Conservation (phyloP, 495 filamentous ascomycete species). For the Penicillium manginii region DNA sequence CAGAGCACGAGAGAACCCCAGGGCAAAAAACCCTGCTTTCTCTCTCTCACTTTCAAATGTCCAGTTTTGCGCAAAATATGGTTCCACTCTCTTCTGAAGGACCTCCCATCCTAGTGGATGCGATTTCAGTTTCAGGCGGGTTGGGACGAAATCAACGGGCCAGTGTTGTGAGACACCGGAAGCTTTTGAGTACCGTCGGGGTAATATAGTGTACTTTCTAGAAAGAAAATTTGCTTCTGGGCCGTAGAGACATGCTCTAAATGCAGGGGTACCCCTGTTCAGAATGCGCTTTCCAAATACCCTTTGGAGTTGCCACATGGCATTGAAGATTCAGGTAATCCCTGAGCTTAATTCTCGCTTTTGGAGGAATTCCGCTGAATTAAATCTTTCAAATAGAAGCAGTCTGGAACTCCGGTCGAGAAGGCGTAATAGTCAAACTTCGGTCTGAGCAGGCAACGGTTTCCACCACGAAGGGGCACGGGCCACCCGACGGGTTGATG, state of each 20-base stretch:
- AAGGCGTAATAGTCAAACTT: no score
- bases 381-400: no score
- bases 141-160: conserved; percentile 9
- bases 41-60: conserved; percentile 21
- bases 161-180: not conserved
- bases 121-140: conserved; percentile 18
- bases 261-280: not conserved
- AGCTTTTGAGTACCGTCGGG: conserved; percentile 9
- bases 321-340: not conserved
- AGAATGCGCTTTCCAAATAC: not conserved
- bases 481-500: not conserved
- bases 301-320: not conserved
- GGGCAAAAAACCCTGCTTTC: conserved; percentile 17
- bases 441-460: not conserved
- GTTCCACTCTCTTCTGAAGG: conserved; percentile 25
- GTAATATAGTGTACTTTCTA: not conserved
- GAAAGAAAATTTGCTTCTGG: not conserved
- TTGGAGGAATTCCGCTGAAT: no score
- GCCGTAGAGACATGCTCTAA: not conserved
- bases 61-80: conserved; percentile 23
- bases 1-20: conserved; percentile 29
- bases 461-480: not conserved
- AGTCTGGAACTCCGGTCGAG: no score
- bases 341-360: no score
- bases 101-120: conserved; percentile 23